These are phyloP conservation scores for Stellera chamaejasme DNA, from an alignment of 345 rosid species.

Conservation along the genomic window DNA sequence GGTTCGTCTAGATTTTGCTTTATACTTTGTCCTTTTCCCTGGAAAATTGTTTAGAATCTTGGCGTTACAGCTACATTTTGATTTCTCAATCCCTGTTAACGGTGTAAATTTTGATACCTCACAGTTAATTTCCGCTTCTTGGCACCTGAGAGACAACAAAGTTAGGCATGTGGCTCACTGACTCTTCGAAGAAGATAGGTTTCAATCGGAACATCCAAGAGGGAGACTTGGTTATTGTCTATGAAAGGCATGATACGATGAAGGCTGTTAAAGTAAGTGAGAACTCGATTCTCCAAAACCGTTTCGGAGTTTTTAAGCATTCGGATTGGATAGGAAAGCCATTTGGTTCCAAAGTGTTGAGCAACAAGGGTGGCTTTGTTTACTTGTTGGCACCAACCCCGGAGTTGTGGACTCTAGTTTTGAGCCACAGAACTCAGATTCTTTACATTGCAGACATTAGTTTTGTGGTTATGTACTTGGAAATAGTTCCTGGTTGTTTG, in stretches of 20 bases:
- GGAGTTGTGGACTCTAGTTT: slow-evolving; percentile 86
- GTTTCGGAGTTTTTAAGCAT: slow-evolving; percentile 77
- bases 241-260: slow-evolving; percentile 82
- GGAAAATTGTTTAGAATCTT: too few relatives aligned
- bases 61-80: too few relatives aligned
- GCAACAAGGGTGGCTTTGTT: slow-evolving; percentile 78
- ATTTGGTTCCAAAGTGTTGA: slow-evolving; percentile 84
- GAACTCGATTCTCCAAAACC: slow-evolving; percentile 66
- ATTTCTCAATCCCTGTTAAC: too few relatives aligned
- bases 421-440: slow-evolving; percentile 95
- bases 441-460: slow-evolving; percentile 91
- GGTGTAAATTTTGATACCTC: too few relatives aligned
- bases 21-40: too few relatives aligned
- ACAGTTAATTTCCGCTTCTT: too few relatives aligned
- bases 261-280: slow-evolving; percentile 63
- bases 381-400: slow-evolving; percentile 85
- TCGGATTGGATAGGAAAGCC: slow-evolving; percentile 95
- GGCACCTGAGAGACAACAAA: slow-evolving; percentile 8
- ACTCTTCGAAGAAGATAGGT: slow-evolving; percentile 42
- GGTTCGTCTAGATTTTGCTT: too few relatives aligned
- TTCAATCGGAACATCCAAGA: slow-evolving; percentile 41
- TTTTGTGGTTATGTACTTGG: slow-evolving; percentile 71
- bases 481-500: slow-evolving; percentile 83
- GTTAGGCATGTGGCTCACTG: slow-evolving; percentile 45
- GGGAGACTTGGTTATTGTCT: slow-evolving; percentile 77